Evolutionary conservation across 2,329 filamentous ascomycete genomes (phyloP).

Genomic region (Aureobasidium sp.): DNA sequence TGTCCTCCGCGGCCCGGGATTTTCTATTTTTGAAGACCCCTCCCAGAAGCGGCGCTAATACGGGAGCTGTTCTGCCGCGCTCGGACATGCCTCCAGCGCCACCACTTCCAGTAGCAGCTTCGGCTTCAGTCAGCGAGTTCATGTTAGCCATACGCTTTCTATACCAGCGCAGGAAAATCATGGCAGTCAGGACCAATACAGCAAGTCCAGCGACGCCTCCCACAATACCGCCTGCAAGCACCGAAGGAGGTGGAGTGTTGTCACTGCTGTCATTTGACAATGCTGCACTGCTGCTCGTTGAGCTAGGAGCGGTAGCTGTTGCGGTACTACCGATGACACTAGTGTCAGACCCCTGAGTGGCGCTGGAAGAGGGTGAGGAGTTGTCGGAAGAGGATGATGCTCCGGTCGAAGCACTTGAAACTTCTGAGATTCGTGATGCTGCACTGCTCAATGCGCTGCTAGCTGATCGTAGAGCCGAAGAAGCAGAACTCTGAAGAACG

Average conservation of each 20-base stretch:
- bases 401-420: background rate
- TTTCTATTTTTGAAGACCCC: constrained; percentile 17
- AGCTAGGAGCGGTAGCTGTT: constrained; percentile 6
- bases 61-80: constrained; percentile 32
- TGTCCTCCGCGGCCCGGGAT: background rate
- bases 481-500: constrained; percentile 3
- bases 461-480: background rate
- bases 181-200: constrained; percentile 42
- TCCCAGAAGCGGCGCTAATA: constrained; percentile 20
- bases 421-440: constrained; percentile 1
- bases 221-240: constrained; percentile 56
- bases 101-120: constrained; percentile 17
- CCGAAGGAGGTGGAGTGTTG: constrained; percentile 39
- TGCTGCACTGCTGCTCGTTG: constrained; percentile 8
- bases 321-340: background rate
- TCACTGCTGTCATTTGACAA: constrained; percentile 16
- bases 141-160: constrained; percentile 32
- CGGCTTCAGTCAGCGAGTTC: constrained; percentile 25
- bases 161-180: constrained; percentile 49
- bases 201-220: constrained; percentile 54
- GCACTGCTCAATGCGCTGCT: background rate
- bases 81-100: constrained; percentile 34
- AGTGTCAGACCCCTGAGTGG: constrained; percentile 1
- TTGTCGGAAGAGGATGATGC: background rate
- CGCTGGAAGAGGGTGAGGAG: background rate